A percentile compares a stretch with the other conserved stretches of the same genome.
phyloP scores from a whole-genome alignment of 768 basidiomycete species.

The Floccularia luteovirens region DNA sequence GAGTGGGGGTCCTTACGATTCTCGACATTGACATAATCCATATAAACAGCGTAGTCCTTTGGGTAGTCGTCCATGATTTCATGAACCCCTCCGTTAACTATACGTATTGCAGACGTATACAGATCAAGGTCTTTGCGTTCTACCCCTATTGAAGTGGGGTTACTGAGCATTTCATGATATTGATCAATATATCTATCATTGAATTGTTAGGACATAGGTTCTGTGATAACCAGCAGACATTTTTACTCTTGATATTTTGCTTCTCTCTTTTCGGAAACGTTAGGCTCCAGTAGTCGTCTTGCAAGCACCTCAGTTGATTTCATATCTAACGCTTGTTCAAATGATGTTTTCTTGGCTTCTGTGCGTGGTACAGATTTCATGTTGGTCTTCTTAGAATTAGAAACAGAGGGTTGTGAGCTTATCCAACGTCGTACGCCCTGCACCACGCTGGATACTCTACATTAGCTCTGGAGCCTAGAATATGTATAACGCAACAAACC shows the following conservation, averaged over 20 bases:
- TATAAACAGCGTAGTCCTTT: constrained; percentile 35
- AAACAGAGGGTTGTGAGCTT: constrained; percentile 39
- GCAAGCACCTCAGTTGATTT: constrained; percentile 56
- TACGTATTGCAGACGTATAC: constrained; percentile 45
- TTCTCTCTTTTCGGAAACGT: constrained; percentile 55
- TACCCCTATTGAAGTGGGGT: constrained; percentile 42
- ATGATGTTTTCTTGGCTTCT: constrained; percentile 23
- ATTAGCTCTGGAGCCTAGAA: neutral
- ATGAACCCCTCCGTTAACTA: constrained; percentile 30
- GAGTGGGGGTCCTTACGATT: constrained; percentile 60
- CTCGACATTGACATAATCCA: constrained; percentile 70
- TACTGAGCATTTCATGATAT: constrained; percentile 55
- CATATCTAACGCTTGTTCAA: constrained; percentile 25
- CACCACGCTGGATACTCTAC: constrained; percentile 43
- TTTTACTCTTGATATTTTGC: constrained; percentile 67
- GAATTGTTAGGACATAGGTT: constrained; percentile 2
- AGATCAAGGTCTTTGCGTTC: constrained; percentile 52
- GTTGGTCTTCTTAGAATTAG: constrained; percentile 29
- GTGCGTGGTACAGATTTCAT: constrained; percentile 26
- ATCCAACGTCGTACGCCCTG: constrained; percentile 80
- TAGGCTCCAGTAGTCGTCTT: constrained; percentile 48
- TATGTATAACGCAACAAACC: neutral
- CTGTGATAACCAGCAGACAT: neutral
- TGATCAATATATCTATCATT: constrained; percentile 63
- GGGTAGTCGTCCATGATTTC: constrained; percentile 28